Base-by-base conservation (phyloP, 495 filamentous ascomycete genomes). In the Patellaria atrata region DNA sequence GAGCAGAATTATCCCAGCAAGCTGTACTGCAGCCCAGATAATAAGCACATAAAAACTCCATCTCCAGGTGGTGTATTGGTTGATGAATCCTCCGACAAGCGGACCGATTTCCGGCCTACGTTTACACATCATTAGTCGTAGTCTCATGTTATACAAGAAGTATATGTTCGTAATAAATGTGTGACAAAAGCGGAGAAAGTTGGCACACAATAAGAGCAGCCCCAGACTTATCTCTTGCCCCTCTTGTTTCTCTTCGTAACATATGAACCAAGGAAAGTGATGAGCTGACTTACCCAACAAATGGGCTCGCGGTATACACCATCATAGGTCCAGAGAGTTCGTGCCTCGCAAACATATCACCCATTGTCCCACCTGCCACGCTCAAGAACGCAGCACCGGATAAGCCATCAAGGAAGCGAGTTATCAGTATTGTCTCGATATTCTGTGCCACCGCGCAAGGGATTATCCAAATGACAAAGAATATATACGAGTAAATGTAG, bases 41-140 rank as follows among this genome's bases (percentile, higher is more conserved):
- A 91, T 50, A 25, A 92, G 62, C 2, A 79, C 68, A 54, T 87
- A 94, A 51, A 92, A 92, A 3, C 79, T 80, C 87, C 87, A 96
- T 23, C 86, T 66, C 85, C 86, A 94, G 27, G 48, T 64, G 5
- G 71, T 71, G 37, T 72, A 79, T 33, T 78, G 69, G 49, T 89
- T 87, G 35, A 94, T 77, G 40, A 82, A 86, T 9, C 76, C 75
- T 21, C 72, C 75, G 12, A 71, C 65, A 24, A 75, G 55, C 14
- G 68, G 70, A 3, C 69, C 68, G 3, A 73, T 40, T 9, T 74
- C 48, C 4, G 77, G 75, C 3, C 74, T 49, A 45, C 26, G 41
- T 61, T 56, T 61, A n/a, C n/a, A n/a, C n/a, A n/a, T n/a, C n/a
- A n/a, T n/a, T n/a, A n/a, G n/a, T n/a, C n/a, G n/a, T n/a, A n/a